Base-by-base conservation (phyloP, 2,329 filamentous ascomycete genomes). In the Botryotinia globosa region DNA sequence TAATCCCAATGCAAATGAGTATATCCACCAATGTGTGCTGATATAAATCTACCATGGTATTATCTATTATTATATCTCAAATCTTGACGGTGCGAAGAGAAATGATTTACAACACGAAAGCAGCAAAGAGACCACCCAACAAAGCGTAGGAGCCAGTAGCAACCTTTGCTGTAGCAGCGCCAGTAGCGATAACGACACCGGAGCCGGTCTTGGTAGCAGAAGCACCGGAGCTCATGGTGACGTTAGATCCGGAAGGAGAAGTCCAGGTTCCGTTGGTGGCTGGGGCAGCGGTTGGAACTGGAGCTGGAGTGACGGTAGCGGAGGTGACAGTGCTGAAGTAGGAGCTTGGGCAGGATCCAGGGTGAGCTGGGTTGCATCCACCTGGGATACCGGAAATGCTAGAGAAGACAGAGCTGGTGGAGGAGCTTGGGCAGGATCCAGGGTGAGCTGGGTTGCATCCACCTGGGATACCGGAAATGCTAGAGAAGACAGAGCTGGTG, bases 61-160 rank as follows among this genome's bases (percentile, higher is more conserved):
- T 54, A 42, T 42, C 6, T 39, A 39, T 20, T 39, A 39, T 20
- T 63, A 37, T 44, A 68, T 68, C 34, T 68, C 48, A 56, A 56
- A 68, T 68, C 48, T 68, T 32, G 42, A 56, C 9, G 16, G 25
- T 25, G 25, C 29, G 37, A 32, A 56, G 37, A 56, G 65, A 68
- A 68, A 56, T 56, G 48, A 68, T 68, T 56, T 68, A 68, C 65
- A 68, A 68, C 16, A 68, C 16, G 25, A 68, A 56, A 56, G 65
- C 65, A 16, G 48, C 65, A 29, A 68, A 32, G 34, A 68, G 37
- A 16, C 65, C 65, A 56, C 65, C 51, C 34, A 68, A 42, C n/a
- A 68, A 42, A 18, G 37, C 65, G 37, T 56, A 32, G 18, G 65
- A 68, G 14, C 65, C 65, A 18, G 48, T 68, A 32, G 65, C 65